Percentiles rank a stretch among this genome's conserved stretches.
phyloP scores from a whole-genome alignment of 1,284 basidiomycete genomes.

The Xerocomus minutiporus region DNA sequence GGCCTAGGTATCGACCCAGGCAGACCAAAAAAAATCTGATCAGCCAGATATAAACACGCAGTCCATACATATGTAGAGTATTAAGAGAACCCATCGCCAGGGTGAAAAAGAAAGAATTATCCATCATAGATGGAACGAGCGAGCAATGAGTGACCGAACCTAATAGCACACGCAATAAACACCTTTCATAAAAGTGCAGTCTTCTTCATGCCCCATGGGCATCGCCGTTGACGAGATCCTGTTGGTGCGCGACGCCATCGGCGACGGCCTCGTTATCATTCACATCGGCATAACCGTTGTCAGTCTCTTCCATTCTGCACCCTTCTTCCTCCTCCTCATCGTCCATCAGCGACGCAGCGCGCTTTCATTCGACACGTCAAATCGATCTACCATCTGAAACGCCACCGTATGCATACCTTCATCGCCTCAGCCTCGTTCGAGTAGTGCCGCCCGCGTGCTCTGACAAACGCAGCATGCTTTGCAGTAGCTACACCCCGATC shows the following conservation, averaged over 20 bases:
- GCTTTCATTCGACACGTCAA: slow-evolving; percentile 38
- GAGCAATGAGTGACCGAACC: slow-evolving; percentile 1
- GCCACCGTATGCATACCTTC: slow-evolving; percentile 53
- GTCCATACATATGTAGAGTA: background rate
- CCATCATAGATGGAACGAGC: background rate
- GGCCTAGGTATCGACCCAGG: background rate
- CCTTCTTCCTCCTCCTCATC: slow-evolving; percentile 67
- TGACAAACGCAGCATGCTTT: slow-evolving; percentile 80
- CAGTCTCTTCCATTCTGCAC: slow-evolving; percentile 2
- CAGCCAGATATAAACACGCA: background rate
- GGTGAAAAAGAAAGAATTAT: background rate
- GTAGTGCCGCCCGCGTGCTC: slow-evolving; percentile 80
- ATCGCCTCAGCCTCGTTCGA: slow-evolving; percentile 91
- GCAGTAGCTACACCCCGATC: slow-evolving; percentile 53
- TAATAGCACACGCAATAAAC: background rate
- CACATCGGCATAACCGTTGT: background rate
- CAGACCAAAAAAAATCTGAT: background rate
- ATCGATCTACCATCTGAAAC: background rate
- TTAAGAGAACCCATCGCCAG: background rate
- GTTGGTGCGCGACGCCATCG: background rate
- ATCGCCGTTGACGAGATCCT: slow-evolving; percentile 34
- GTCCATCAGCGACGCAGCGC: slow-evolving; percentile 58
- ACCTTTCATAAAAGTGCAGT: background rate
- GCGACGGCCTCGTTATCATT: slow-evolving; percentile 3
- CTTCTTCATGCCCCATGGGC: slow-evolving; percentile 23